Evolutionary conservation across 208 protist species (phyloP).

Genomic region (Crithidia mellificae): DNA sequence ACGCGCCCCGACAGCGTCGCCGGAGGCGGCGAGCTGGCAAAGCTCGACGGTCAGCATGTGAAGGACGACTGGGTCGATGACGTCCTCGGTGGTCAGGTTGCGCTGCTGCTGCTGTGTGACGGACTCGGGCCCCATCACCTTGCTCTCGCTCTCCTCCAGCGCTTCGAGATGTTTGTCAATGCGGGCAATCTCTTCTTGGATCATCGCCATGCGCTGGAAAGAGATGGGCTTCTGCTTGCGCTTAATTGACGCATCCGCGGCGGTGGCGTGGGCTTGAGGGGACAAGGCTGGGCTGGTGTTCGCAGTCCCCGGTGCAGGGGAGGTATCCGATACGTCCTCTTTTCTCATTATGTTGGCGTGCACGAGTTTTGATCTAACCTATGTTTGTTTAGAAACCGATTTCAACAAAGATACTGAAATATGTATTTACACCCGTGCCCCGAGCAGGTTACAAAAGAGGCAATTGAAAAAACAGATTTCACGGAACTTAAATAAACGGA

Average conservation of each 20-base stretch:
- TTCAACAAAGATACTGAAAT: too few relatives aligned
- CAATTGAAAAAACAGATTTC: too few relatives aligned
- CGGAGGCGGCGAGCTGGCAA: conserved; percentile 70
- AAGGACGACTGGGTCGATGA: conserved; percentile 49
- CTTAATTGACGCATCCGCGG: conserved; percentile 23
- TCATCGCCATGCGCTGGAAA: conserved; percentile 71
- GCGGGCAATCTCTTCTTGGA: conserved; percentile 73
- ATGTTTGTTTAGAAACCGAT: too few relatives aligned
- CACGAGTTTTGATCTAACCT: too few relatives aligned
- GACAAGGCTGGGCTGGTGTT: conserved; percentile 11
- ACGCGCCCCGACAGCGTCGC: conserved; percentile 65
- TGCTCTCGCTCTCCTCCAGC: conserved; percentile 37
- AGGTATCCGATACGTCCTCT: conserved; percentile 9
- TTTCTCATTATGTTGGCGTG: too few relatives aligned
- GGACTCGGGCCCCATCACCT: conserved; percentile 2
- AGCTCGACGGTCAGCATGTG: conserved; percentile 84
- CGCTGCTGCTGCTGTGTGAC: conserved; percentile 17
- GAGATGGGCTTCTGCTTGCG: conserved; percentile 51
- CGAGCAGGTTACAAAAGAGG: too few relatives aligned
- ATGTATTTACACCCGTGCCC: too few relatives aligned
- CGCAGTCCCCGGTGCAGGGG: neutral
- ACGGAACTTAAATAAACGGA: too few relatives aligned
- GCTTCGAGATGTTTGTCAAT: conserved; percentile 66
- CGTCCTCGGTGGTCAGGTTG: conserved; percentile 33
- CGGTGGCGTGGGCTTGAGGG: conserved; percentile 11